Evolutionary conservation across 2,329 filamentous ascomycete species (phyloP).

Genomic region (Fusarium miscanthi): DNA sequence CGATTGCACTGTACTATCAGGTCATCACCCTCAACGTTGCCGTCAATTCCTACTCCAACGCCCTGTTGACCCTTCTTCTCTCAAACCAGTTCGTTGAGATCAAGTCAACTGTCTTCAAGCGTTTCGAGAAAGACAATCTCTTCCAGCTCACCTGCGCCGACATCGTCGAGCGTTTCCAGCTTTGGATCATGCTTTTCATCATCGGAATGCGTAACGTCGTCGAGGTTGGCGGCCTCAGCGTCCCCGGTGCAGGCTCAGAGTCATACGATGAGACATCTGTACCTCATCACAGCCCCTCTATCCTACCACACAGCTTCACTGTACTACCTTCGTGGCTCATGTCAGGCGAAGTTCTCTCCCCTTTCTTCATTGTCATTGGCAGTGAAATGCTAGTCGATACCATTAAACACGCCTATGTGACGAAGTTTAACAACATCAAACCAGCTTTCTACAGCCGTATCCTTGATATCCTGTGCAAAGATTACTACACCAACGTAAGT

Average conservation of each 20-base stretch:
- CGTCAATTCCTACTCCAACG: constrained; percentile 98
- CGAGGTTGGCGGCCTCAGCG: constrained; percentile 87
- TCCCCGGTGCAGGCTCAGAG: constrained; percentile 65
- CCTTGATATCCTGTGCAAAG: constrained; percentile 93
- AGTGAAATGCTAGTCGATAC: constrained; percentile 98
- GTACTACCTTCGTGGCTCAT: constrained; percentile 82
- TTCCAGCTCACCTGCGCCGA: constrained; percentile 98
- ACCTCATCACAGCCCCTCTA: constrained; percentile 75
- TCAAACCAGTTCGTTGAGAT: constrained; percentile 99
- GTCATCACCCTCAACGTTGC: constrained; percentile 98
- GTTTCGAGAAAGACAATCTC: constrained; percentile 96
- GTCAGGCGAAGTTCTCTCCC: constrained; percentile 88
- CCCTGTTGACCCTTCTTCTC: constrained; percentile 87
- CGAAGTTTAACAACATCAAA: constrained; percentile 98
- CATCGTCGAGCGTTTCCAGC: constrained; percentile 94
- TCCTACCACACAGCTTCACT: constrained; percentile 90
- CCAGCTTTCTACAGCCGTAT: constrained; percentile 90
- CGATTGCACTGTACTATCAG: constrained; percentile 92
- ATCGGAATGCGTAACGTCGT: constrained; percentile 97
- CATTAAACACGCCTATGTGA: constrained; percentile 97
- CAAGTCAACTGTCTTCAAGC: constrained; percentile 98
- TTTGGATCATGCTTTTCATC: constrained; percentile 97
- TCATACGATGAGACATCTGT: constrained; percentile 62
- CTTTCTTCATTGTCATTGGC: constrained; percentile 92
- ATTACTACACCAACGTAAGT: constrained; percentile 93